Conservation (phyloP, 169 alveolate species). For the Eimeria nieschulzi region DNA sequence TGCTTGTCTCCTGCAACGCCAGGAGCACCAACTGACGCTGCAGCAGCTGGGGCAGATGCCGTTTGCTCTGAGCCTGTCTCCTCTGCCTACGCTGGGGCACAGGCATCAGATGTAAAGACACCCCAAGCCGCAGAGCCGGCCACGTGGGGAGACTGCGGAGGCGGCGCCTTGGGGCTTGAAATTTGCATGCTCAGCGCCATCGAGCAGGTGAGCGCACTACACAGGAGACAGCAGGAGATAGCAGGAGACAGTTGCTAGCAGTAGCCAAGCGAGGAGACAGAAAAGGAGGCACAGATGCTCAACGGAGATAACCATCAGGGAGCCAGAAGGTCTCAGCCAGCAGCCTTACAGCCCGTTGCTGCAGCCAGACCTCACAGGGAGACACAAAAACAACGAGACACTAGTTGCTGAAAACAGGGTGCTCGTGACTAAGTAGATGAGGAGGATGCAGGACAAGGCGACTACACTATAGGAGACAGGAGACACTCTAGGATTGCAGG, state of each 20-base stretch:
- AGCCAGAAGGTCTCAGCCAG: neutral
- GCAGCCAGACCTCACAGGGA: no score
- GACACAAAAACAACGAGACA: no score
- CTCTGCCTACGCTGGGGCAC: neutral
- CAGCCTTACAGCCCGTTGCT: neutral
- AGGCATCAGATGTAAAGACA: conserved; percentile 26
- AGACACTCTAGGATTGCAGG: no score
- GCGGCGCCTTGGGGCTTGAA: conserved; percentile 19
- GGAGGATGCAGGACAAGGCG: no score
- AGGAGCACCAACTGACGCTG: neutral
- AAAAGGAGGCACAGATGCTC: no score
- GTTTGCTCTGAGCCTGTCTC: conserved; percentile 28
- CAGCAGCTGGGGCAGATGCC: conserved; percentile 7
- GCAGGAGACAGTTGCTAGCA: neutral
- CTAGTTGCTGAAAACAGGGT: no score
- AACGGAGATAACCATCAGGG: neutral
- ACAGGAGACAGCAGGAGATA: neutral
- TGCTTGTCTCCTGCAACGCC: neutral
- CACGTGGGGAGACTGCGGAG: conserved; percentile 1
- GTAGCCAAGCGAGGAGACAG: no score
- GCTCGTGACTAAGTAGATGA: no score
- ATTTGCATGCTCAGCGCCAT: conserved; percentile 34
- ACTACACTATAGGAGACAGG: no score
- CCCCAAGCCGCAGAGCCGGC: conserved; percentile 10
- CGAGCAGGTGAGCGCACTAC: conserved; percentile 13